Base-by-base conservation (phyloP, 306 rosid genomes). In the Lablab purpureus region DNA sequence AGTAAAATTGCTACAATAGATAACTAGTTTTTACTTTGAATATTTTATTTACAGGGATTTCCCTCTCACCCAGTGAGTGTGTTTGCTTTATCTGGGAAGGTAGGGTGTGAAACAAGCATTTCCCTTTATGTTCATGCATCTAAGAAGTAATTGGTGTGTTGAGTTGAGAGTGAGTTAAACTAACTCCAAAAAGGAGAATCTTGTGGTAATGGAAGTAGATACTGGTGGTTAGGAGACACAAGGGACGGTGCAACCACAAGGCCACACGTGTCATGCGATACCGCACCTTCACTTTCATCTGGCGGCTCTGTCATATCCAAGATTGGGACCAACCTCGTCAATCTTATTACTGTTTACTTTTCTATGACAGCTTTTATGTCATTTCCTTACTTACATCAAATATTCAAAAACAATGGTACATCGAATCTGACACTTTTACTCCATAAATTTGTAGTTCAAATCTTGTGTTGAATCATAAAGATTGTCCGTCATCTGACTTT, bases 161-260 rank as follows among this genome's bases (percentile, higher is more conserved):
- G n/a, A n/a, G n/a, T n/a, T n/a, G n/a, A n/a, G 36, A 32, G 37
- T 34, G 37, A 34, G 37, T 34, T 34, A 34, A 34, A 34, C 1
- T 6, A 6, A 34, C 8, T 34, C 37, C 37, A 34, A 40, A 59
- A 32, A 17, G 45, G 25, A 32, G 12, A 30, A 64, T 17, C 15
- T n/a, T 47, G 4, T 62, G 45, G 10, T 25, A 60, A 28, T 34
- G 41, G 12, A 63, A 15, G 46, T 34, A 17, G 5, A 66, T 66
- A 41, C 52, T 21, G 75, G 80, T 41, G 0, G 71, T 66, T 60
- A 22, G 80, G 75, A 9, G 76, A 55, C 76, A 72, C 71, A 72
- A 72, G 70, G 17, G 10, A 10, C 14, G 19, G 7, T 32, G 66
- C 47, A 67, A 67, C 36, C 27, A 5, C 54, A 74, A 51, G 0